These are phyloP conservation scores for Conringia planisiliqua DNA, from an alignment of 345 rosid genomes.

Conservation along the genomic window DNA sequence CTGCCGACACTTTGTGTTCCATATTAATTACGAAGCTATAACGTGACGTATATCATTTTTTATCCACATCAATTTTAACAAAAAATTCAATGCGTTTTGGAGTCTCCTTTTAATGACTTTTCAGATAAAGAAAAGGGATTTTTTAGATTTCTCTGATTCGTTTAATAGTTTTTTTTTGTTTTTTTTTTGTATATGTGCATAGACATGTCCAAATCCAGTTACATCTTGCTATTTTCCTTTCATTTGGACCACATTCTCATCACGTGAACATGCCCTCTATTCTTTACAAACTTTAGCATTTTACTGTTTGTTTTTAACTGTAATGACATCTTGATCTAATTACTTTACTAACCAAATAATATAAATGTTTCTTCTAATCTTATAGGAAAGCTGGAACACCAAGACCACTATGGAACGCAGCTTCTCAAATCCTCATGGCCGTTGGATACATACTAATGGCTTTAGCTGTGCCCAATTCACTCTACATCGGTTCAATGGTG, in stretches of 20 bases:
- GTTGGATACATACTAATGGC: constrained; percentile 80
- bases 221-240: neutral
- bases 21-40: neutral
- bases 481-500: constrained; percentile 76
- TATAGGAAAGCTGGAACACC: constrained; percentile 81
- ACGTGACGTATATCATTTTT: neutral
- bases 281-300: neutral
- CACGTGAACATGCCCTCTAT: neutral
- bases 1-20: neutral
- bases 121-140: neutral
- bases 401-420: constrained; percentile 94
- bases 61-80: neutral
- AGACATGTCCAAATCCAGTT: constrained; percentile 8
- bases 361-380: neutral
- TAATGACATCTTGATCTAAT: neutral
- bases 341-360: neutral
- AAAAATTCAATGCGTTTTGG: neutral
- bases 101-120: neutral
- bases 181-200: neutral
- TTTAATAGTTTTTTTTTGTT: neutral
- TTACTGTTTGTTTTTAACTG: neutral
- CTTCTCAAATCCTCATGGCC: constrained; percentile 83
- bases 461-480: constrained; percentile 68
- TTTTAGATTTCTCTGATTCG: constrained; percentile 17
- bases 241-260: constrained; percentile 11